Evolutionary conservation across 257 asterid species (phyloP), one percentile per base, ranked within the genome.

Genomic region (Cruciata laevipes): DNA sequence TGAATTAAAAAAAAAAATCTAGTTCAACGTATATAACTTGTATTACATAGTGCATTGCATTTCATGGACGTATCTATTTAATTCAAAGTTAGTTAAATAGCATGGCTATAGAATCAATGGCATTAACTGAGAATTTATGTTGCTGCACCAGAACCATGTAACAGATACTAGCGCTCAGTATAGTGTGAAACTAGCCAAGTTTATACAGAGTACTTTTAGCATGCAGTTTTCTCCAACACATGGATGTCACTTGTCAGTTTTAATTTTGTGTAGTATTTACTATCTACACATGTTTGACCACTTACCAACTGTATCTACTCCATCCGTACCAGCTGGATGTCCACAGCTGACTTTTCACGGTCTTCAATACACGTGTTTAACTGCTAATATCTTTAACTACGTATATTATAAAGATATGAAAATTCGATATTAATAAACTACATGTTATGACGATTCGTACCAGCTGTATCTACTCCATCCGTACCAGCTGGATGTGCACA

Each of bases 21-120:
- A 13, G 53, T 47, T 13, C 53, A 47, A 47, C 53, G 53, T 14
- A 47, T 47, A 7, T 0, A 47, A 47, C 53, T 47, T 47, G n/a
- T 16, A 1, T n/a, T 5, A n/a, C n/a, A 37, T 37, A 47, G 53
- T 47, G 53, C 53, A 47, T 3, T 47, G 53, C 1, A 47, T 47
- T 47, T 4, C 53, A 14, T 14, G 16, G 1, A 47, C 49, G 1
- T 11, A 40, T 3, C 49, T 40, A 11, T 40, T 16, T 5, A 14
- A 47, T 47, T 8, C 25, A 53, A 18, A 53, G 27, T n/a, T 51
- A 2, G 57, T 51, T 51, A 51, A 51, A 51, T 13, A 20, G 53
- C 27, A 55, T 21, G 61, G 27, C 14, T 21, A n/a, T 20, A 49
- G 55, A 71, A 62, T 62, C 24, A 69, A 71, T 71, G 74, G 13